These are phyloP conservation scores for Alternaria arborescens DNA, from an alignment of 2,329 filamentous ascomycete species.

Conservation along the genomic window DNA sequence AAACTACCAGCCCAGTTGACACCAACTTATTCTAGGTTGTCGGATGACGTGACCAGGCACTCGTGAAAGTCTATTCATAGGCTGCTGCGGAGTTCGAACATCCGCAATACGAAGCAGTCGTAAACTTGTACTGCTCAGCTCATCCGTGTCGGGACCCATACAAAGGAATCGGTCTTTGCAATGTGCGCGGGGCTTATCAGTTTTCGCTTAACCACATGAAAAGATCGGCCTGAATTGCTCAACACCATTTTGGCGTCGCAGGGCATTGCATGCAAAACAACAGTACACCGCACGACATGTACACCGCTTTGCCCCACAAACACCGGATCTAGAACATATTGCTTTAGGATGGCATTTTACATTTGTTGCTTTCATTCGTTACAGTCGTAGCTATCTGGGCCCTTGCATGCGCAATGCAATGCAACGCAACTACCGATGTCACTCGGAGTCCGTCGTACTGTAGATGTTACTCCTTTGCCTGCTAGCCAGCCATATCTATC, in stretches of 20 bases:
- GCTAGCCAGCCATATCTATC: not conserved
- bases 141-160: not conserved
- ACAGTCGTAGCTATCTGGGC: slow-evolving; percentile 2
- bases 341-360: not conserved
- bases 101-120: not conserved
- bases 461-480: not conserved
- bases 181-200: not conserved
- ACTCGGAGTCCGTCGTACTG: slow-evolving; percentile 1
- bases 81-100: not conserved
- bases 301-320: slow-evolving; percentile 13
- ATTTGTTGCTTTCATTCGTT: not conserved
- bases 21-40: not conserved
- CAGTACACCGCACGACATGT: slow-evolving; percentile 8
- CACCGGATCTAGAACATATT: slow-evolving; percentile 5
- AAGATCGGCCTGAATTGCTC: not conserved
- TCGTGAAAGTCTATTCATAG: slow-evolving; percentile 10
- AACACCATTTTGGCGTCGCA: slow-evolving; percentile 11
- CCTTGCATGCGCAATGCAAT: slow-evolving; percentile 1
- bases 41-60: slow-evolving; percentile 2
- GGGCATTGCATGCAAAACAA: slow-evolving; percentile 8
- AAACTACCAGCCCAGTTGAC: not conserved
- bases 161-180: not conserved
- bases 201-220: not conserved
- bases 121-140: not conserved
- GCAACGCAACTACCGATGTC: slow-evolving; percentile 5